Percentiles rank a stretch among this genome's conserved stretches.
Evolutionary conservation across 768 basidiomycete genomes (phyloP).

Genomic region (Tulasnella sp.): DNA sequence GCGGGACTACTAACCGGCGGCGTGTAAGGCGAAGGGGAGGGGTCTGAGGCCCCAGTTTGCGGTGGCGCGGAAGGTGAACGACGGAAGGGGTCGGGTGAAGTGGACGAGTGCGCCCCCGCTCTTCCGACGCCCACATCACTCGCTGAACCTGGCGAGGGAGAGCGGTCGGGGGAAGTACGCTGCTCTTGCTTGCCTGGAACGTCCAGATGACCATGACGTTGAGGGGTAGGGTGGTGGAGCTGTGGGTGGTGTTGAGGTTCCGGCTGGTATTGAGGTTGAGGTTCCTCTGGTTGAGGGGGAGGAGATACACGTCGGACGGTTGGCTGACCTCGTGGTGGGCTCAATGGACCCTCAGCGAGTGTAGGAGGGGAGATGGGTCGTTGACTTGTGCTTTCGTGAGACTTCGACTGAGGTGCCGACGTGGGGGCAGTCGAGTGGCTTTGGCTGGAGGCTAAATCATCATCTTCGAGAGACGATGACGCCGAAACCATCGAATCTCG

Average conservation of each 20-base stretch:
- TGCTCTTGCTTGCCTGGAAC: conserved; percentile 38
- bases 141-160: neutral
- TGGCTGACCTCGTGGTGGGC: conserved; percentile 8
- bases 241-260: conserved; percentile 38
- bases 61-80: conserved; percentile 23
- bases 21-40: conserved; percentile 33
- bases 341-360: neutral
- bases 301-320: conserved; percentile 30
- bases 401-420: conserved; percentile 17
- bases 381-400: neutral
- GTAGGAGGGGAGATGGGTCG: neutral
- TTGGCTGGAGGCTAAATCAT: conserved; percentile 19
- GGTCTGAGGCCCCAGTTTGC: conserved; percentile 1
- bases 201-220: conserved; percentile 43
- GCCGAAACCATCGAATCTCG: conserved; percentile 32
- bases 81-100: conserved; percentile 26
- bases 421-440: conserved; percentile 16
- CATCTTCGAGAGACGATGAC: conserved; percentile 26
- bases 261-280: conserved; percentile 12
- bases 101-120: conserved; percentile 32
- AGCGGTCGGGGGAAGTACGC: conserved; percentile 11
- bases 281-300: conserved; percentile 12
- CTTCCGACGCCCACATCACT: neutral
- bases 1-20: conserved; percentile 38
- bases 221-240: conserved; percentile 66